Evolutionary conservation across 2,329 filamentous ascomycete species (phyloP).

Genomic region (Exserohilum turcica): DNA sequence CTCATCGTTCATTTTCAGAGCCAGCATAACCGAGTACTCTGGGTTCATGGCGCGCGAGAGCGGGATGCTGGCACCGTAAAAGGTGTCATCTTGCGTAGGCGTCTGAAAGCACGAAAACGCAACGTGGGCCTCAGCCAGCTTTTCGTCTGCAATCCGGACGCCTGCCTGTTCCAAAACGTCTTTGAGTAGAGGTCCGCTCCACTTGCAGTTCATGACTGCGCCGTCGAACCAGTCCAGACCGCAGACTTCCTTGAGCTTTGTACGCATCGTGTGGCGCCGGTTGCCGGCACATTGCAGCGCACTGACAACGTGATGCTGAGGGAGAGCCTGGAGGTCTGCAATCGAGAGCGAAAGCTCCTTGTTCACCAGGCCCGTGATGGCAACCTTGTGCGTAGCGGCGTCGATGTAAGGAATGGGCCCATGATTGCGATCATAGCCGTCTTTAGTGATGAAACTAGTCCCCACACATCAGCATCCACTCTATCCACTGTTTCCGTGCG

Average conservation of each 20-base stretch:
- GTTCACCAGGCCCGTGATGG: constrained; percentile 57
- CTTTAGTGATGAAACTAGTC: constrained; percentile 55
- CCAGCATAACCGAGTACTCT: constrained; percentile 26
- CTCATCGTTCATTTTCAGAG: constrained; percentile 56
- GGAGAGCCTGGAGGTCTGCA: constrained; percentile 54
- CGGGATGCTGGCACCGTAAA: constrained; percentile 63
- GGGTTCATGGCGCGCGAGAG: constrained; percentile 31
- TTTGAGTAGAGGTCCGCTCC: constrained; percentile 57
- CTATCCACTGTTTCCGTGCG: neutral
- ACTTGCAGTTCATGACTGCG: constrained; percentile 65
- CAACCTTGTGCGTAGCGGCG: constrained; percentile 49
- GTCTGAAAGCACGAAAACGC: constrained; percentile 61
- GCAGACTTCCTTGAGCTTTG: constrained; percentile 61
- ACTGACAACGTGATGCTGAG: constrained; percentile 61
- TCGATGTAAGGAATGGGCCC: constrained; percentile 57
- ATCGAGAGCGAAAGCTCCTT: constrained; percentile 54
- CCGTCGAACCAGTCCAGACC: constrained; percentile 66
- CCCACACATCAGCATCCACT: neutral
- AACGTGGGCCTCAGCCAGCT: constrained; percentile 53
- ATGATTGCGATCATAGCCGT: constrained; percentile 64
- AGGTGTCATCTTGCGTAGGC: constrained; percentile 61
- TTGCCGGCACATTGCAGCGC: constrained; percentile 66
- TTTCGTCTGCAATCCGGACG: constrained; percentile 41
- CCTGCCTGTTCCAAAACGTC: constrained; percentile 59
- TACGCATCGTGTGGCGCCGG: constrained; percentile 65